Base-by-base conservation (phyloP, 2,329 filamentous ascomycete species). In the Graphium sp. region DNA sequence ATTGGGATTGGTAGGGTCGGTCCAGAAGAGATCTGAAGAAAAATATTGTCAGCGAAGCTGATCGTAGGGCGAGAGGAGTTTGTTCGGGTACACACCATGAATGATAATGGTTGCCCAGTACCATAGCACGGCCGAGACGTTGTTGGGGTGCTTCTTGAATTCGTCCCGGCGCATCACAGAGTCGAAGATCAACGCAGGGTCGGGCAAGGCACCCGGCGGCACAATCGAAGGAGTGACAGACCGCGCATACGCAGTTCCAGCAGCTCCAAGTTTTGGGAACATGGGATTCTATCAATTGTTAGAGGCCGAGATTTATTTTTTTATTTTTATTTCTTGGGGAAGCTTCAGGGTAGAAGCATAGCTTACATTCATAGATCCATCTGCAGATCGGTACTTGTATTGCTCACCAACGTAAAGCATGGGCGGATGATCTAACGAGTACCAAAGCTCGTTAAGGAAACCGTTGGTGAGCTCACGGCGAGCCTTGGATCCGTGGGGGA, bases 101-200 rank as follows among this genome's bases (percentile, higher is more conserved):
- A 78, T 81, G 35, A 80, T 70, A 31, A 82, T 66, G 13, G 73
- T 75, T 0, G 75, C 75, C 70, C 71, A 76, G 44, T 79, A 74
- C 59, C 74, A 81, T 24, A 81, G 53, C 7, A 81, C 56, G 37
- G 70, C 77, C 2, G 75, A 82, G 2, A 79, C 68, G 21, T 77
- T 77, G 47, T 80, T 81, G 1, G 74, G 74, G 35, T 79, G 73
- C 40, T 59, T 59, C 34, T 54, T 58, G 43, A 66, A 68, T 6
- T 55, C 46, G 7, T 45, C 40, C 33, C 43, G 53, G 34, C 42
- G 63, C 66, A 77, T 74, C 29, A 77, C 50, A 5, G 61, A 56
- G 39, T 78, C 73, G 28, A 71, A 78, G 10, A 78, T 56, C 2
- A 66, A 47, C 5, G 55, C 59, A 0, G 79, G 72, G 39, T 83